Evolutionary conservation across 108 stramenopile genomes (phyloP), one percentile per base, ranked within the genome.

Genomic region (Nitzschia sp.): DNA sequence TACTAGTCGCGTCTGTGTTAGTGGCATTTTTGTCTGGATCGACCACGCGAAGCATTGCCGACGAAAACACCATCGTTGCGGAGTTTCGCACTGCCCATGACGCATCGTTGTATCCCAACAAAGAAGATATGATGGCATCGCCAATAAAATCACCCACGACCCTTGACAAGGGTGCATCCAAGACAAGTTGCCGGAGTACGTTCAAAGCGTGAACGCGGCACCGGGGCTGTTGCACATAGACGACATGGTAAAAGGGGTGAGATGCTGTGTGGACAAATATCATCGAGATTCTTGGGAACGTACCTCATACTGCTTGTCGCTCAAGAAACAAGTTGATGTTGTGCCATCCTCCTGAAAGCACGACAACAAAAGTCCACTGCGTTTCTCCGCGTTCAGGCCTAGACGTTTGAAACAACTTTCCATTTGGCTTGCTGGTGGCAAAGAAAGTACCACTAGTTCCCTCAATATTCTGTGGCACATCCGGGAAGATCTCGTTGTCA

Each of bases 11-110:
- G 50, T 78, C 76, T 10, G 44, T 67, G 11, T 71, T 69, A 8
- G 64, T 53, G 5, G 83, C 82, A 69, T 89, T 85, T 62, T 89
- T 89, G 57, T 89, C 82, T 10, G 78, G 53, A 59, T 85, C 87
- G 12, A 88, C 69, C 0, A 73, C 77, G 9, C 83, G 75, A 8
- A 84, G 52, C 88, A 89, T 86, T 17, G 72, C 63, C 0, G 88
- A 83, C 10, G 83, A 70, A 69, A 86, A 89, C 12, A 85, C 83
- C 88, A 89, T 89, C 5, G 88, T 86, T 19, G 83, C 37, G 5
- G 82, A 83, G 58, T 83, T 89, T 37, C 83, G 57, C 1, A 86
- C 80, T 8, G 80, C 65, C 88, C 88, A 89, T n/a, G 76, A 63
- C 0, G 64, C 38, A 42, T 85, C 84, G 19, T 58, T 68, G 59